phyloP scores from a whole-genome alignment of 148 eudicot genomes.

The Polygonum maritimum region DNA sequence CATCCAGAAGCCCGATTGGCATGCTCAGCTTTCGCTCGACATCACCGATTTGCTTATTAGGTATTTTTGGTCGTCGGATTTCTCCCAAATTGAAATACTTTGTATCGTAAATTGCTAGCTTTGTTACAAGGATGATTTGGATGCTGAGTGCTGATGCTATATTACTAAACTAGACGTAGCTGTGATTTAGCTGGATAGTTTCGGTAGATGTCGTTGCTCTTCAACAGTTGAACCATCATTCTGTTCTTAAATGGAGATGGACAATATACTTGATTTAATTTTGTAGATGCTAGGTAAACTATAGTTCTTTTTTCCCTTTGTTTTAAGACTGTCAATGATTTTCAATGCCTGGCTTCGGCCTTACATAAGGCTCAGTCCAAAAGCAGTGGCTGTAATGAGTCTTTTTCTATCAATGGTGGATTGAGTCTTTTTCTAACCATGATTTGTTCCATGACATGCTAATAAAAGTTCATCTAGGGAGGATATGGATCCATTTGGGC shows the following conservation, averaged over 20 bases:
- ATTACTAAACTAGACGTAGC: background rate
- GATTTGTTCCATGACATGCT: background rate
- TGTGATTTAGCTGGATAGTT: background rate
- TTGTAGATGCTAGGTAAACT: background rate
- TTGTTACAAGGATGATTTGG: too few species aligned
- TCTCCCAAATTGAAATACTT: conserved; percentile 10
- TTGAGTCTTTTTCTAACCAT: background rate
- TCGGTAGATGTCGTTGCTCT: too few species aligned
- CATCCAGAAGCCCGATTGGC: conserved; percentile 65
- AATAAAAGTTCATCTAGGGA: background rate
- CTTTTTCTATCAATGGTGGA: background rate
- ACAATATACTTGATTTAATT: too few species aligned
- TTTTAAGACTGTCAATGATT: background rate
- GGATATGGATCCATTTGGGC: background rate
- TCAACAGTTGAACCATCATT: background rate
- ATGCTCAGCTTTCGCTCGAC: conserved; percentile 73
- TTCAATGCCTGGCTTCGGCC: background rate
- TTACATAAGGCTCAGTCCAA: background rate
- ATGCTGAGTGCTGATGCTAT: background rate
- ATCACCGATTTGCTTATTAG: conserved; percentile 63
- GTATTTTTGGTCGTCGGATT: conserved; percentile 17
- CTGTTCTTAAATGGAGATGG: too few species aligned
- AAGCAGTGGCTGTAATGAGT: background rate
- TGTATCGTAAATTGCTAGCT: background rate
- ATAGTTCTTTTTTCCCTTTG: background rate